Percentiles rank a stretch among this genome's conserved stretches.
Conservation (phyloP, 495 filamentous ascomycete genomes). For the Trichoderma reesei region DNA sequence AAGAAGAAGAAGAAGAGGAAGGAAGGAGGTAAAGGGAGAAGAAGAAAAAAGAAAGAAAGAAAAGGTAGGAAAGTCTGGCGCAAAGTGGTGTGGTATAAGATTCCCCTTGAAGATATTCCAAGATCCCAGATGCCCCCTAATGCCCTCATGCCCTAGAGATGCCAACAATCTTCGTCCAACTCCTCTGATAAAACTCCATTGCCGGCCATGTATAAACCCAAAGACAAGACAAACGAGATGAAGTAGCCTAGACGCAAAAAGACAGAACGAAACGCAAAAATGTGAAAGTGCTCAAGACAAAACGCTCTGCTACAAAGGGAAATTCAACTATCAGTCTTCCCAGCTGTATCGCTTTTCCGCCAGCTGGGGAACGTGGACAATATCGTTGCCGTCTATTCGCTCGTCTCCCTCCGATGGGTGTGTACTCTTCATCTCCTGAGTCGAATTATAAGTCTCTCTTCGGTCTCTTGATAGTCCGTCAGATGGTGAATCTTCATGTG, state of each 20-base stretch:
- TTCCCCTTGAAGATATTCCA: background rate
- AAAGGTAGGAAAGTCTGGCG: background rate
- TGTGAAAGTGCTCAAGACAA: background rate
- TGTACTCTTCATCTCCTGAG: background rate
- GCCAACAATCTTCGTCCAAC: background rate
- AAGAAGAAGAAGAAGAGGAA: no score
- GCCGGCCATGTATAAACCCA: background rate
- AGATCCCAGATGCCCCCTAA: no score
- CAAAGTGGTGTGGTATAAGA: background rate
- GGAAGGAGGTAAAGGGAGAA: background rate
- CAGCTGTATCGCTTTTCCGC: conserved; percentile 43
- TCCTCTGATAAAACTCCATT: background rate
- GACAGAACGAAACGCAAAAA: background rate
- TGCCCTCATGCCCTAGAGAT: no score
- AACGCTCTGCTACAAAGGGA: background rate
- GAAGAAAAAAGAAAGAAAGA: background rate
- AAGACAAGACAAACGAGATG: background rate
- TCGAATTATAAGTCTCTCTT: conserved; percentile 5
- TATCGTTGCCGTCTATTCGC: conserved; percentile 31
- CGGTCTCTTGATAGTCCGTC: background rate
- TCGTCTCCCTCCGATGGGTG: conserved; percentile 19
- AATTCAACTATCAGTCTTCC: conserved; percentile 27
- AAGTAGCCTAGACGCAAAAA: no score
- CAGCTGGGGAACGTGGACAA: conserved; percentile 42
- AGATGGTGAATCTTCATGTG: background rate